A percentile compares a stretch with the other conserved stretches of the same genome.
These are phyloP conservation scores for Daldinia bambusicola DNA, from an alignment of 495 filamentous ascomycete genomes.

Conservation along the genomic window DNA sequence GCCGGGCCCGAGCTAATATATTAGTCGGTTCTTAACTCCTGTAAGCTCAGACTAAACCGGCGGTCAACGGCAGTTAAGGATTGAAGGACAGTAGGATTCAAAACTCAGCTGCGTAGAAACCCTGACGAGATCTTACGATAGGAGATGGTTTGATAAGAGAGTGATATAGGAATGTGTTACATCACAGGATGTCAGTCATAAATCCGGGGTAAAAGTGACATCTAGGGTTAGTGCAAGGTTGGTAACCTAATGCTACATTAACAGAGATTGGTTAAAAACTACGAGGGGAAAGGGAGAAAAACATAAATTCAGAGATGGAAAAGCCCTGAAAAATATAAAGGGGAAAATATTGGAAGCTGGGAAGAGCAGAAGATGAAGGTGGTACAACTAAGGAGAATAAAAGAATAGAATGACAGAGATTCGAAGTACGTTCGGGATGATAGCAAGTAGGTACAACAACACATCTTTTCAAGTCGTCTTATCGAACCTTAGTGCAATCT, in stretches of 20 bases:
- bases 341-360: no score
- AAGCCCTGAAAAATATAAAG: no score
- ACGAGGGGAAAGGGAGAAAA: background rate
- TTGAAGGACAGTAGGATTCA: background rate
- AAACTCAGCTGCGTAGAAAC: background rate
- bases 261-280: background rate
- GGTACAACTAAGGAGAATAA: no score
- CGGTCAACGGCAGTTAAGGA: conserved; percentile 7
- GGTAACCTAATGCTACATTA: background rate
- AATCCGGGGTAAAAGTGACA: background rate
- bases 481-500: no score
- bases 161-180: conserved; percentile 2
- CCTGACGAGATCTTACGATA: background rate
- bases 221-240: background rate
- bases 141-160: background rate
- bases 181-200: conserved; percentile 14
- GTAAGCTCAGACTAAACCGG: conserved; percentile 1
- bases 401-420: no score
- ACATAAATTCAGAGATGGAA: no score
- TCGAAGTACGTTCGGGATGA: no score
- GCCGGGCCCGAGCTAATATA: background rate
- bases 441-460: no score
- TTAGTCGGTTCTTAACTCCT: conserved; percentile 6
- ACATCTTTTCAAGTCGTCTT: no score
- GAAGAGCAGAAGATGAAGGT: no score